Evolutionary conservation across 2,329 filamentous ascomycete genomes (phyloP).

Genomic region (Drechslera avenae): DNA sequence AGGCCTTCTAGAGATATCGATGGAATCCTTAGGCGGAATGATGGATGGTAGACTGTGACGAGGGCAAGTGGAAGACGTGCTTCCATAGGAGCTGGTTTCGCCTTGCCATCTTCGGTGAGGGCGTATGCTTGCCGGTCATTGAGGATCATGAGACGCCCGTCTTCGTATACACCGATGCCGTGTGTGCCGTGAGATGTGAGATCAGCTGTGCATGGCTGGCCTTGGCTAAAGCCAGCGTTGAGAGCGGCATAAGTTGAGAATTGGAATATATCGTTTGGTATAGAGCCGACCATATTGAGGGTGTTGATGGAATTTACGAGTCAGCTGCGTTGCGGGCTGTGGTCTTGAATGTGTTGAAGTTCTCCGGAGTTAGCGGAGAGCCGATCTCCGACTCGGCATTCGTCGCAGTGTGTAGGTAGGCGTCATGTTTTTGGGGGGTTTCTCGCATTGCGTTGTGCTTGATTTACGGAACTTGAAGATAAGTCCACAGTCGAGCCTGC

Average conservation of each 20-base stretch:
- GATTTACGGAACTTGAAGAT: neutral
- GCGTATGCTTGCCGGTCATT: constrained; percentile 43
- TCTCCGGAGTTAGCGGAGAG: constrained; percentile 15
- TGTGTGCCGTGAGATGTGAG: constrained; percentile 51
- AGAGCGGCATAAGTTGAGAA: constrained; percentile 49
- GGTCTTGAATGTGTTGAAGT: neutral
- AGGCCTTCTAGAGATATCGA: constrained; percentile 22
- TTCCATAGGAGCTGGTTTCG: constrained; percentile 38
- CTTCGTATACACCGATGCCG: constrained; percentile 51
- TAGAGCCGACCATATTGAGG: constrained; percentile 43
- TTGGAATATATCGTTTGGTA: constrained; percentile 55
- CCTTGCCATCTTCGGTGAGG: constrained; percentile 40
- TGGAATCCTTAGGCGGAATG: constrained; percentile 36
- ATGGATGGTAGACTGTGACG: constrained; percentile 50
- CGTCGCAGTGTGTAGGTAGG: constrained; percentile 1
- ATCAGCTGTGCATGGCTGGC: constrained; percentile 44
- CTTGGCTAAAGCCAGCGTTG: constrained; percentile 43
- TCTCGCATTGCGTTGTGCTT: neutral
- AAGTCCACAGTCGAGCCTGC: too few species aligned
- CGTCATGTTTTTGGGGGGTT: neutral
- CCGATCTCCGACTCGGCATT: constrained; percentile 15
- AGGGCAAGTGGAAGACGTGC: constrained; percentile 49
- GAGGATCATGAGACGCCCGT: constrained; percentile 48
- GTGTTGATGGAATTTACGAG: neutral
- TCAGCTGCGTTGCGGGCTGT: neutral